Conservation (phyloP, 2,329 filamentous ascomycete genomes). For the Neonectria hederae region DNA sequence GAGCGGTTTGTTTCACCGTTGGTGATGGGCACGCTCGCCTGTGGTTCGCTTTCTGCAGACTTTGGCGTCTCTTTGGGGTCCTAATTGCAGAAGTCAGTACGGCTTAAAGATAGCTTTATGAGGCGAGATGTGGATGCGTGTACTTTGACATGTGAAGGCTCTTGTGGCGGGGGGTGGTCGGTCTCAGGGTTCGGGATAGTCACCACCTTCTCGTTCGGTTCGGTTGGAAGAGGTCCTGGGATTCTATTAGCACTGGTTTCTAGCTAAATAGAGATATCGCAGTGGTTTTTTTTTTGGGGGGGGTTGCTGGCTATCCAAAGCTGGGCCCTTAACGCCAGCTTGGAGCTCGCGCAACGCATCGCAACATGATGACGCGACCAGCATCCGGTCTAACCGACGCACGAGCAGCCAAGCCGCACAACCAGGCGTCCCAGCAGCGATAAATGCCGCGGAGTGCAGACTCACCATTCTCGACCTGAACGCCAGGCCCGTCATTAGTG, state of each 20-base stretch:
- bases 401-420: background rate
- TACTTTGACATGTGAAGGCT: constrained; percentile 20
- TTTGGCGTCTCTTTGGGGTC: constrained; percentile 12
- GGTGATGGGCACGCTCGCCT: constrained; percentile 29
- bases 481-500: constrained; percentile 15
- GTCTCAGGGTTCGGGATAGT: constrained; percentile 32
- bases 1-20: constrained; percentile 33
- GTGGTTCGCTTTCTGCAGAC: constrained; percentile 25
- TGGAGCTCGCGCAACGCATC: constrained; percentile 1
- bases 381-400: constrained; percentile 7
- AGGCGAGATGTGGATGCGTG: background rate
- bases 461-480: constrained; percentile 34
- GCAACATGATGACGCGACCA: constrained; percentile 13
- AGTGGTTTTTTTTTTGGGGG: background rate
- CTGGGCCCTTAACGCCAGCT: background rate
- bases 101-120: constrained; percentile 10
- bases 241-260: constrained; percentile 18
- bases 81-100: constrained; percentile 6
- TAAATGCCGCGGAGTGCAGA: background rate
- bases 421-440: background rate
- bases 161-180: constrained; percentile 17
- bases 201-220: constrained; percentile 37
- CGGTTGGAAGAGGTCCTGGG: constrained; percentile 16
- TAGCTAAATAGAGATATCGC: background rate
- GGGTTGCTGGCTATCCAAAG: background rate